phyloP scores from a whole-genome alignment of 1,284 basidiomycete genomes.

The Coriolopsis trogii region DNA sequence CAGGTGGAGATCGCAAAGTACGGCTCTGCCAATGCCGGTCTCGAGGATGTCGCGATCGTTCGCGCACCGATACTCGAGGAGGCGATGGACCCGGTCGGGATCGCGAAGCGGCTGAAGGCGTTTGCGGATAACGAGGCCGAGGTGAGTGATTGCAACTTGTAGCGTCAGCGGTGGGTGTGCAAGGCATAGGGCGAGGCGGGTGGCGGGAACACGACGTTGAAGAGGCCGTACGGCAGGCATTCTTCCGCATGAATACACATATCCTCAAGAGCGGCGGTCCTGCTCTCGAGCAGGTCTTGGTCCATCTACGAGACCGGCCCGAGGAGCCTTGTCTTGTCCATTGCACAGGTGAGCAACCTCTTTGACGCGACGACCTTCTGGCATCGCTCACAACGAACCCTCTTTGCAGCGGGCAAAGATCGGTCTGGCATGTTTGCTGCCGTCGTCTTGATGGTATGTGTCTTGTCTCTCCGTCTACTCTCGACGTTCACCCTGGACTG shows the following conservation, averaged over 20 bases:
- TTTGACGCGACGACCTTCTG: no score
- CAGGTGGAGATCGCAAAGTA: slow-evolving; percentile 40
- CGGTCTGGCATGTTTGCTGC: slow-evolving; percentile 45
- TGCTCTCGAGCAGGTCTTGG: slow-evolving; percentile 63
- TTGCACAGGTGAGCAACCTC: slow-evolving; percentile 52
- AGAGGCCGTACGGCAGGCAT: no score
- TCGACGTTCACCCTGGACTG: background rate
- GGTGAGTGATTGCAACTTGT: no score
- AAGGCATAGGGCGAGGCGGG: no score
- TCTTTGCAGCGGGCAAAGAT: slow-evolving; percentile 45
- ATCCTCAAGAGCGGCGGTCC: slow-evolving; percentile 70
- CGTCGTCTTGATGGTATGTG: slow-evolving; percentile 36
- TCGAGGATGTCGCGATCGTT: slow-evolving; percentile 39
- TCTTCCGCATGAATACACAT: slow-evolving; percentile 47
- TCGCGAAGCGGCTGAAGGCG: slow-evolving; percentile 27
- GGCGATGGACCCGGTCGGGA: slow-evolving; percentile 35
- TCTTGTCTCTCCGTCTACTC: background rate
- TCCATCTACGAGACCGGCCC: slow-evolving; percentile 69
- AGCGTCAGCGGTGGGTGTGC: no score
- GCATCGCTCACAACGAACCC: no score
- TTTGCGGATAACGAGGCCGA: slow-evolving; percentile 36
- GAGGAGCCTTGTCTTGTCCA: slow-evolving; percentile 66
- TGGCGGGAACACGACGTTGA: no score
- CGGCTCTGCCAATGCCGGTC: slow-evolving; percentile 31
- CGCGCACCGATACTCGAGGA: slow-evolving; percentile 33